Base-by-base conservation (phyloP, 2,329 filamentous ascomycete species). In the Colletotrichum liriopes region DNA sequence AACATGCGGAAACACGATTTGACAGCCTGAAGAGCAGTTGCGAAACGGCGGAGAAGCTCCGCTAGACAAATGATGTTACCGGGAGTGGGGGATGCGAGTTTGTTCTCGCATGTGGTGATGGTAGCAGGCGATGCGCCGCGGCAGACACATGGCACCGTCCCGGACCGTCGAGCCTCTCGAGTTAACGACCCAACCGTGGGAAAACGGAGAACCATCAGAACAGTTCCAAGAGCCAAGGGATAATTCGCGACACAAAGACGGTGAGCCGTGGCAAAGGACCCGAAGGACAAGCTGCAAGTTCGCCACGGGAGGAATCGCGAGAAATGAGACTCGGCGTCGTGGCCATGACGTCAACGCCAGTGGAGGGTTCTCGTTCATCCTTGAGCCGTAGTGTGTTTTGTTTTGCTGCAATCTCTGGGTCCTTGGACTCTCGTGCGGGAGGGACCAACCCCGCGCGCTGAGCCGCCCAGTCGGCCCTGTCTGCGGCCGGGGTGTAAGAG, bases 281-380 rank as follows among this genome's bases (percentile, higher is more conserved):
- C 14, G 11, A 29, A 41, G 9, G 16, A 16, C 7, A 14, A n/a
- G 18, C 20, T 62, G 12, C 7, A 14, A n/a, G 18, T 26, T 62
- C n/a, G 59, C 59, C 59, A 49, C 43, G 43, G 32, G 29, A 49
- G 6, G 32, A 3, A 37, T 49, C 43, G 14, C 16, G 59, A 49
- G n/a, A 64, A 64, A 26, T 23, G 18, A 43, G 49, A 64, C 49
- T 49, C 11, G 37, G 37, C 37, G 61, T 54, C 61, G 61, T 64
- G 47, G 16, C 49, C 23, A 64, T 64, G 61, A 64, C 61, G 49
- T 64, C 47, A 64, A 54, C 47, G 23, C 18, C 32, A 2, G 32
- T 51, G 59, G 43, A 51, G 32, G 43, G 59, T 26, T 49, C 43
- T 16, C 26, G 20, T 3, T 56, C 35, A 14, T 29, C 23, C n/a